Base-by-base conservation (phyloP, 192 early-diverging fungal species). In the Spinellus fusiger region DNA sequence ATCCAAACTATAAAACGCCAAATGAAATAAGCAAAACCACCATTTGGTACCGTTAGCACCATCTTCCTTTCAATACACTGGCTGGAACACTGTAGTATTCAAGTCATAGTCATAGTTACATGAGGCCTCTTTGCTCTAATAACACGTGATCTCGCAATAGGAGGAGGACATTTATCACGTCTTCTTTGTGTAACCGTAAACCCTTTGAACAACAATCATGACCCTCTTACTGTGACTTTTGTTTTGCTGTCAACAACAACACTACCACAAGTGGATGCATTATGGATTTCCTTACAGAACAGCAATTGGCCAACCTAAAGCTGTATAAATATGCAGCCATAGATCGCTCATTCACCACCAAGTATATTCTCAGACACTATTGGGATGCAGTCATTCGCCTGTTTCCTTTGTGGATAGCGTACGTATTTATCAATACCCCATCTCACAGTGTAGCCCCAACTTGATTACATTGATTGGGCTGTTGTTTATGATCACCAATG, bases 351-450 rank as follows among this genome's bases (percentile, higher is more conserved):
- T 67, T 87, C 2, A 66, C 86, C 9, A 84, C 84, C 53, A 79
- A 80, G 68, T 92, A 87, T 69, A 75, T 89, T 38, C 78, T 96
- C 48, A 83, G 82, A 16, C 86, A 86, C 71, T 93, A 94, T 76
- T 96, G 93, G 93, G 89, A 82, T 70, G 78, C 83, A 73, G 77
- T 89, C 54, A 86, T 96, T 22, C 80, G 86, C 68, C 77, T 91
- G 62, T 92, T 96, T 66, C 93, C 93, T 12, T 34, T 88, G 54
- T 85, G 88, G 70, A 87, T 96, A 79, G 93, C 93, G 83, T 87
- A 78, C 47, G 83, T 77, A 27, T 61, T 51, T 26, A 25, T 35
- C 40, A 3, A n/a, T 10, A 3, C 18, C 13, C 18, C 15, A 44
- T 44, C 40, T n/a, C 40, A 44, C 15, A 44, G 18, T 25, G 2